Evolutionary conservation across 2,329 filamentous ascomycete genomes (phyloP).

Genomic region (Aspergillus pseudoglaucus): DNA sequence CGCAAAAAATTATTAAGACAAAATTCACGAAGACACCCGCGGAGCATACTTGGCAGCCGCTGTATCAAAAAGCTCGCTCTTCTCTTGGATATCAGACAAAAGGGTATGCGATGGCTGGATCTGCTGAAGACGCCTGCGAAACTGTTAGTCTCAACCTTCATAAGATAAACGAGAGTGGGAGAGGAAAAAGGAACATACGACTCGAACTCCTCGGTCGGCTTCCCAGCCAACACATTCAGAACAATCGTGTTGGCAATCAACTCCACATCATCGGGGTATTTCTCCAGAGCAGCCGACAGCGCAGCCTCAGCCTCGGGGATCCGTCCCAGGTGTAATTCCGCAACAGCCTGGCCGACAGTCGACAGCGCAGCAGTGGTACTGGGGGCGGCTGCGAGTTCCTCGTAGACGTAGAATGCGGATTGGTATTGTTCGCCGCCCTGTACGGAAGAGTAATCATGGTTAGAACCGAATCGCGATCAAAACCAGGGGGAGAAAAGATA

Average conservation of each 20-base stretch:
- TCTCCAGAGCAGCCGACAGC: conserved; percentile 69
- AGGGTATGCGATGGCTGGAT: conserved; percentile 63
- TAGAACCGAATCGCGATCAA: background rate
- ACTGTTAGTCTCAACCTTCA: conserved; percentile 12
- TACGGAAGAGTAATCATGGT: background rate
- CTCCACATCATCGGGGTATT: conserved; percentile 64
- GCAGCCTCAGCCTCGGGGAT: conserved; percentile 84
- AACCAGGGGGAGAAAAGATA: background rate
- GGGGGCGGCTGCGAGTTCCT: conserved; percentile 85
- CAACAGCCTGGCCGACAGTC: conserved; percentile 80
- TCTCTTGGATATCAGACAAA: conserved; percentile 69
- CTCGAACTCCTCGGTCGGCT: conserved; percentile 57
- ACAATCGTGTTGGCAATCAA: conserved; percentile 80
- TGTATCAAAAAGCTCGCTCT: conserved; percentile 79
- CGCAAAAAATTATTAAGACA: conserved; percentile 7
- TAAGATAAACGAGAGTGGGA: background rate
- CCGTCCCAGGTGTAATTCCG: conserved; percentile 83
- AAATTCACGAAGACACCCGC: conserved; percentile 53
- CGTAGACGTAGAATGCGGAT: conserved; percentile 93
- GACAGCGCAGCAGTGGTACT: conserved; percentile 69
- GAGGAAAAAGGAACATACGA: conserved; percentile 47
- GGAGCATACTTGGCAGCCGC: conserved; percentile 80
- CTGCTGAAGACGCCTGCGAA: conserved; percentile 37
- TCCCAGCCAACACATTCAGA: conserved; percentile 68
- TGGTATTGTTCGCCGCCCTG: conserved; percentile 94